Conservation (phyloP, 202 grass and related monocot species). For the Alloteropsis angusta region DNA sequence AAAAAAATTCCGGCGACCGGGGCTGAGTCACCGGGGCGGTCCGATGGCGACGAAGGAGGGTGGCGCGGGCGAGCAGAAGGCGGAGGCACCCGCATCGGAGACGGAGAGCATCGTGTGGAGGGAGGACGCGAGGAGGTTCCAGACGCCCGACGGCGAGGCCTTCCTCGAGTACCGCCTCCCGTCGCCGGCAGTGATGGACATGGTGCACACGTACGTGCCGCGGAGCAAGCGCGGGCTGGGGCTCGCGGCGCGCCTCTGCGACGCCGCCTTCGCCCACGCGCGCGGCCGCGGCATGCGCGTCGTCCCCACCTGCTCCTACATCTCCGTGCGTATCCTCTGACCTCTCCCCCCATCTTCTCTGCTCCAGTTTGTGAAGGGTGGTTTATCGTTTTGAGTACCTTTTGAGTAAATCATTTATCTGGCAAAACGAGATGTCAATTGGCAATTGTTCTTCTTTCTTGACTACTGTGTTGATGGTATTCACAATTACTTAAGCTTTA, state of each 20-base stretch:
- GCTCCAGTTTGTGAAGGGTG: too few relatives aligned
- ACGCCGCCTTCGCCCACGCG: constrained; percentile 65
- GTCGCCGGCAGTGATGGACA: constrained; percentile 47
- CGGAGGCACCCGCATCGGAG: neutral
- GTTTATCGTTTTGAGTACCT: too few relatives aligned
- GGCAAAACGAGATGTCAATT: neutral
- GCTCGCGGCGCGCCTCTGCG: constrained; percentile 63
- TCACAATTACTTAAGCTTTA: too few relatives aligned
- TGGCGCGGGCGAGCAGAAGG: neutral
- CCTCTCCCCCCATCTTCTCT: neutral
- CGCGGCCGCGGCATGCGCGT: constrained; percentile 30
- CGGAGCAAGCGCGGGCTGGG: constrained; percentile 69
- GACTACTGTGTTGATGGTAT: neutral
- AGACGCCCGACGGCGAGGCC: constrained; percentile 55
- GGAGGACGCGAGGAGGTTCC: constrained; percentile 42
- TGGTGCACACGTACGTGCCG: constrained; percentile 81
- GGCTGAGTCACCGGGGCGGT: neutral
- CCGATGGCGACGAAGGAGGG: constrained; percentile 14
- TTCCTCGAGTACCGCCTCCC: constrained; percentile 62
- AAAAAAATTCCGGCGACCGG: neutral
- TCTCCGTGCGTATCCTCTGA: constrained; percentile 37
- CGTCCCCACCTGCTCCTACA: constrained; percentile 78
- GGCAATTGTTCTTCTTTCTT: neutral
- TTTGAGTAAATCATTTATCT: neutral
- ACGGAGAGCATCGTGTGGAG: constrained; percentile 29